phyloP scores from a whole-genome alignment of 768 basidiomycete species.

The Collybia sp. region DNA sequence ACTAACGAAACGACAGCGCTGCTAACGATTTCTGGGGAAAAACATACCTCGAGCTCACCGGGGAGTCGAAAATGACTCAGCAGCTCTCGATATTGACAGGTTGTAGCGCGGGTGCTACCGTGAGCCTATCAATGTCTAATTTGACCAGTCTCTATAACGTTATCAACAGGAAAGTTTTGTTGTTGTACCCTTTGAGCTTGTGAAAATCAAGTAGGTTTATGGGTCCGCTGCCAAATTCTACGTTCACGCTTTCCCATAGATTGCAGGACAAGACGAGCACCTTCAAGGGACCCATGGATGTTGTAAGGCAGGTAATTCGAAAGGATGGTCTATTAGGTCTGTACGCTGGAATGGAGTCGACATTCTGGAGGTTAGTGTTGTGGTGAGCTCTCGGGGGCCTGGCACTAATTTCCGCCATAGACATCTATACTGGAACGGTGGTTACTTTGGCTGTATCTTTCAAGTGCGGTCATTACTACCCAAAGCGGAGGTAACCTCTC shows the following conservation, averaged over 20 bases:
- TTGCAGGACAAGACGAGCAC: conserved; percentile 92
- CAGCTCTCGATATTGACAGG: conserved; percentile 86
- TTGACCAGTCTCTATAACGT: background rate
- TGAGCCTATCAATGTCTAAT: conserved; percentile 16
- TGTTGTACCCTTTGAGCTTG: conserved; percentile 95
- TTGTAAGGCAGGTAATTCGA: conserved; percentile 71
- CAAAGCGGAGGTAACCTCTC: conserved; percentile 66
- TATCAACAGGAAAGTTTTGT: conserved; percentile 74
- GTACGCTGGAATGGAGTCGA: conserved; percentile 95
- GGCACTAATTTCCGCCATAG: conserved; percentile 26
- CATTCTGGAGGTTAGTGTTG: conserved; percentile 82
- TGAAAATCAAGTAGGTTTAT: conserved; percentile 72
- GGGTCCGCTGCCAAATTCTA: background rate
- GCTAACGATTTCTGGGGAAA: conserved; percentile 97
- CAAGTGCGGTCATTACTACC: conserved; percentile 78
- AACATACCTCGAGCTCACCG: conserved; percentile 55
- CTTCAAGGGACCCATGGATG: conserved; percentile 89
- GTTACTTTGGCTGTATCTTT: conserved; percentile 92
- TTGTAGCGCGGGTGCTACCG: conserved; percentile 89
- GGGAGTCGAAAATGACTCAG: conserved; percentile 84
- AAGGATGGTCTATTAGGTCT: conserved; percentile 82
- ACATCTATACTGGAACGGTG: conserved; percentile 91
- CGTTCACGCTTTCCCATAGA: conserved; percentile 26
- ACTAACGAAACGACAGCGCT: conserved; percentile 38
- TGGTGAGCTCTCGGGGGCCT: background rate